phyloP scores from a whole-genome alignment of 148 eudicot species.

The Oxyria digyna region DNA sequence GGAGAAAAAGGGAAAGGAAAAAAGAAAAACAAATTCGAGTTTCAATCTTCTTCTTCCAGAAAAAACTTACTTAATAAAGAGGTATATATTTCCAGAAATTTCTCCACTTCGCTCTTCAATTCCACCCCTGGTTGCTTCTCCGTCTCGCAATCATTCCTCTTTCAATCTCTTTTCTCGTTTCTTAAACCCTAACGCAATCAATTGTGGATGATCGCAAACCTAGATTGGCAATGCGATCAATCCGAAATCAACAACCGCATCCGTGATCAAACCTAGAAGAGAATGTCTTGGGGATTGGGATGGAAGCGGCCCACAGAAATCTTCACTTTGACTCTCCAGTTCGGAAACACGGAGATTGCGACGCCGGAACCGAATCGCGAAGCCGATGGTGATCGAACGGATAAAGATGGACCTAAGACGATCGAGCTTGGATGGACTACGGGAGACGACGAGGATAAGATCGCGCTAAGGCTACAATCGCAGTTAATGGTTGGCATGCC shows the following conservation, averaged over 20 bases:
- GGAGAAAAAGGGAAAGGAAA: background rate
- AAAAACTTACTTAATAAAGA: background rate
- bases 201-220: conserved; percentile 1
- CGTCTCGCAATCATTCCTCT: background rate
- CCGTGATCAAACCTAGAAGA: background rate
- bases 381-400: conserved; percentile 8
- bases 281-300: conserved; percentile 98
- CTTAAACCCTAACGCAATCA: conserved; percentile 5
- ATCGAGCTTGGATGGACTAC: conserved; percentile 87
- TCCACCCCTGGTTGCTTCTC: background rate
- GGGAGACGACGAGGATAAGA: conserved; percentile 91
- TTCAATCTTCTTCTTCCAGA: background rate
- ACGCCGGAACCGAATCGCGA: conserved; percentile 10
- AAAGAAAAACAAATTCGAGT: background rate
- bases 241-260: background rate
- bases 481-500: conserved; percentile 89
- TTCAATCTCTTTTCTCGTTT: background rate
- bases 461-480: conserved; percentile 63
- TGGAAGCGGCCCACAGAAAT: conserved; percentile 83
- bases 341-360: conserved; percentile 25
- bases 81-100: conserved; percentile 1
- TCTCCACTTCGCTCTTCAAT: background rate
- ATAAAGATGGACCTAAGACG: conserved; percentile 20
- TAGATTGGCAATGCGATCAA: conserved; percentile 6
- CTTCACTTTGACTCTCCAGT: conserved; percentile 56